Conservation (phyloP, 2,329 filamentous ascomycete species). For the Coniosporium uncinatum region DNA sequence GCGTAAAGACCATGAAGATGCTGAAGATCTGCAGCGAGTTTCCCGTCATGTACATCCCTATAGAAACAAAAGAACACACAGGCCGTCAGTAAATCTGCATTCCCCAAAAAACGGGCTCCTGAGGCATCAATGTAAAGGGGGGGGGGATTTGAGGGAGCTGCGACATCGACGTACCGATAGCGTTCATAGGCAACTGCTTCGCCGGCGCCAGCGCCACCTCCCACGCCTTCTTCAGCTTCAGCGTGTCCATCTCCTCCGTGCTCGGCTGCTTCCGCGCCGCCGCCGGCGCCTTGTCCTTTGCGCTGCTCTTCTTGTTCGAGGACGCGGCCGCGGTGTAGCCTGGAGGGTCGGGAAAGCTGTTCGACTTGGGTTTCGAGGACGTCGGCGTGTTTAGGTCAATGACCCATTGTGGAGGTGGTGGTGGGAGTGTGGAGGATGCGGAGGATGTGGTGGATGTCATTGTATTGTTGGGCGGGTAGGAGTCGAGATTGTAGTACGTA, state of each 20-base stretch:
- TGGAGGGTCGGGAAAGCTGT: slow-evolving; percentile 75
- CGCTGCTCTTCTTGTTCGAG: slow-evolving; percentile 5
- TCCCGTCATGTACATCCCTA: slow-evolving; percentile 97
- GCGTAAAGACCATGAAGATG: slow-evolving; percentile 99
- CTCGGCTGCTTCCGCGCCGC: slow-evolving; percentile 61
- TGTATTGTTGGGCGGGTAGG: too few relatives aligned
- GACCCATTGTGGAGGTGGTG: slow-evolving; percentile 72
- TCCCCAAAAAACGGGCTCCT: background rate
- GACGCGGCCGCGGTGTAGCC: slow-evolving; percentile 59
- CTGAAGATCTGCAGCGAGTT: slow-evolving; percentile 98
- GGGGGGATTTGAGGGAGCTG: background rate
- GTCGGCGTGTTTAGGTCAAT: slow-evolving; percentile 70
- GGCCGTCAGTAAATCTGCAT: background rate
- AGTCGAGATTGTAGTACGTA: too few relatives aligned
- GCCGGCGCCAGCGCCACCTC: slow-evolving; percentile 91
- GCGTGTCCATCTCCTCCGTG: slow-evolving; percentile 82
- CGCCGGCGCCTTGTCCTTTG: slow-evolving; percentile 29
- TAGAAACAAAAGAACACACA: background rate
- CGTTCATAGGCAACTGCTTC: slow-evolving; percentile 96
- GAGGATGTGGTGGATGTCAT: background rate
- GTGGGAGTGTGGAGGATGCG: slow-evolving; percentile 18
- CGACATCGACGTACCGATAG: slow-evolving; percentile 60
- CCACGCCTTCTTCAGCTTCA: slow-evolving; percentile 99
- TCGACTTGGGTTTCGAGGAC: slow-evolving; percentile 56
- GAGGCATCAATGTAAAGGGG: background rate